Evolutionary conservation across 352 stramenopile genomes (phyloP).

Genomic region (Blastocystis hominis): DNA sequence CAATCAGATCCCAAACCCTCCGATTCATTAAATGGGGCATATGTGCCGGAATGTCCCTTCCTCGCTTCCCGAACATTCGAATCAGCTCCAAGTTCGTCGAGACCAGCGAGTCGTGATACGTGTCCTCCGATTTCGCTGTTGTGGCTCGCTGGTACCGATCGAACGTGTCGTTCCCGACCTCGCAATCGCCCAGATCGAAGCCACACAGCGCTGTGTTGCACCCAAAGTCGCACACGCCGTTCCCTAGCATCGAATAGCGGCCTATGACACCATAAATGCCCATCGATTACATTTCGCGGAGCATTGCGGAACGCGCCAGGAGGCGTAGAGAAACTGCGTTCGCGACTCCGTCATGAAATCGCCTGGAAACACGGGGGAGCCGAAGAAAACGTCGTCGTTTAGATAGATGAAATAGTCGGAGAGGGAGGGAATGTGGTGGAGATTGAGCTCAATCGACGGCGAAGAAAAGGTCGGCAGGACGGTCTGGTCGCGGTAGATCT

Average conservation of each 20-base stretch:
- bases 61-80: slow-evolving; percentile 71
- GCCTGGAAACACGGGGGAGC: slow-evolving; percentile 72
- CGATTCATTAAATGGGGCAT: slow-evolving; percentile 85
- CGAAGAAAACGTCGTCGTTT: slow-evolving; percentile 88
- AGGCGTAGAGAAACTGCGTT: slow-evolving; percentile 79
- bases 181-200: slow-evolving; percentile 84
- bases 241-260: slow-evolving; percentile 63
- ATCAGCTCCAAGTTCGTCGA: slow-evolving; percentile 84
- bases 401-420: slow-evolving; percentile 86
- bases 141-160: not conserved
- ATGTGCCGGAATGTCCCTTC: slow-evolving; percentile 74
- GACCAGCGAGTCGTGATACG: slow-evolving; percentile 79
- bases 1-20: slow-evolving; percentile 76
- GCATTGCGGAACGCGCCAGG: slow-evolving; percentile 82
- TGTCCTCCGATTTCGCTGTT: slow-evolving; percentile 66
- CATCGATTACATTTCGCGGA: slow-evolving; percentile 67
- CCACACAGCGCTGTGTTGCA: slow-evolving; percentile 79
- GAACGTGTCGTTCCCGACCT: not conserved
- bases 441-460: slow-evolving; percentile 81
- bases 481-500: slow-evolving; percentile 77
- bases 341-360: slow-evolving; percentile 77
- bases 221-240: slow-evolving; percentile 69
- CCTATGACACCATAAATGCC: not conserved
- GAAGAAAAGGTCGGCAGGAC: slow-evolving; percentile 81
- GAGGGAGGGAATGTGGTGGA: slow-evolving; percentile 81